These are phyloP conservation scores for Arthrinium puccinioides DNA, from an alignment of 2,329 filamentous ascomycete species.

Conservation along the genomic window DNA sequence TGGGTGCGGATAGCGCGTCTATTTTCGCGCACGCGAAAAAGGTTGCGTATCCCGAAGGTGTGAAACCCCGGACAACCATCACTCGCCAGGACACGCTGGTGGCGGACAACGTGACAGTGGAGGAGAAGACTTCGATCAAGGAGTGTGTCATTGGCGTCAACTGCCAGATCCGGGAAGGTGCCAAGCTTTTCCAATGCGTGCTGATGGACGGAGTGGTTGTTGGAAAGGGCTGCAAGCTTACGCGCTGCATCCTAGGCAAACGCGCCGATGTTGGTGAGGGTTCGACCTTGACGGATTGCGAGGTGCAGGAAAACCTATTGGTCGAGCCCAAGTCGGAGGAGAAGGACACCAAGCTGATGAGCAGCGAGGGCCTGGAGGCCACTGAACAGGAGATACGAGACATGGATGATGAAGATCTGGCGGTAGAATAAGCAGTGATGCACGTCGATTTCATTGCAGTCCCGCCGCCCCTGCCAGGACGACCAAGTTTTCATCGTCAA, in stretches of 20 bases:
- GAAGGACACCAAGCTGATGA: conserved; percentile 62
- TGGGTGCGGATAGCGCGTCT: conserved; percentile 49
- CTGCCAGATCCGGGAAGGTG: conserved; percentile 80
- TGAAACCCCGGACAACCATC: conserved; percentile 75
- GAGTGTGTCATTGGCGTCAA: conserved; percentile 83
- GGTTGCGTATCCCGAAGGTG: conserved; percentile 73
- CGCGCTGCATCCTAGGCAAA: conserved; percentile 79
- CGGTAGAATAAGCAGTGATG: not conserved
- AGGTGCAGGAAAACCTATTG: conserved; percentile 84
- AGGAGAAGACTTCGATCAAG: conserved; percentile 87
- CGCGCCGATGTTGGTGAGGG: conserved; percentile 77
- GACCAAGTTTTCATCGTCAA: too few relatives aligned
- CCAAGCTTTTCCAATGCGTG: conserved; percentile 77
- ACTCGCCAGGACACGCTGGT: conserved; percentile 76
- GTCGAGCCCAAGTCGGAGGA: conserved; percentile 71
- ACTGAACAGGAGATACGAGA: conserved; percentile 44
- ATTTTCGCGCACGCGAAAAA: conserved; percentile 75
- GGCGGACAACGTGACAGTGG: conserved; percentile 81
- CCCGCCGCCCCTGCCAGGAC: too few relatives aligned
- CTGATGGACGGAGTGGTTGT: conserved; percentile 89
- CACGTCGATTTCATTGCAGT: too few relatives aligned
- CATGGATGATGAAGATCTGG: conserved; percentile 35
- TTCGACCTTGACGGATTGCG: conserved; percentile 75
- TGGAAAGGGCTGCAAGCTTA: conserved; percentile 76
- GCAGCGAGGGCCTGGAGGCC: conserved; percentile 57